phyloP scores from a whole-genome alignment of 2,329 filamentous ascomycete genomes.

The Phaeosphaeriaceae sp. region DNA sequence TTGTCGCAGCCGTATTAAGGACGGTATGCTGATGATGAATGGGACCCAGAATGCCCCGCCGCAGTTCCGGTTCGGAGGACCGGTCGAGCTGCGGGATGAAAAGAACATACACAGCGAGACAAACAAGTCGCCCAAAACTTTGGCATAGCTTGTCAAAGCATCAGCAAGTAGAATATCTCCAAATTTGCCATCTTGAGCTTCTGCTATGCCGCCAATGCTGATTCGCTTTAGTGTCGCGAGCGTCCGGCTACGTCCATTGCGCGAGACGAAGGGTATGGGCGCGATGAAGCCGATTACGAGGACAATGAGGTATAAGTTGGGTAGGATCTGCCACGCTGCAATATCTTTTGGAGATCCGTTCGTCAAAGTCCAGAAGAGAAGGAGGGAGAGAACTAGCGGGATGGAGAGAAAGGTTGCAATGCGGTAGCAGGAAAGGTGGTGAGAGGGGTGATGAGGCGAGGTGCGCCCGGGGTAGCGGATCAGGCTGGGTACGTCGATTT shows the following conservation, averaged over 20 bases:
- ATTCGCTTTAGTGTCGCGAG: slow-evolving; percentile 78
- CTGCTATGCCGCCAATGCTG: slow-evolving; percentile 82
- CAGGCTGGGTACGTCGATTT: slow-evolving; percentile 85
- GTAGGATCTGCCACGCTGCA: slow-evolving; percentile 81
- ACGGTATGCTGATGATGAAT: slow-evolving; percentile 82
- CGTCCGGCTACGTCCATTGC: slow-evolving; percentile 75
- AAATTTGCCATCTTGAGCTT: slow-evolving; percentile 88
- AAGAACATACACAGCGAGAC: slow-evolving; percentile 93
- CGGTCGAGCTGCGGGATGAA: slow-evolving; percentile 74
- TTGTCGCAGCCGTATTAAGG: slow-evolving; percentile 85
- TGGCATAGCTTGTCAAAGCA: slow-evolving; percentile 92
- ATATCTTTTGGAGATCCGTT: slow-evolving; percentile 72
- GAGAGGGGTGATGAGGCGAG: slow-evolving; percentile 72
- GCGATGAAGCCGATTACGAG: slow-evolving; percentile 74
- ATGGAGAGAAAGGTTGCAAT: slow-evolving; percentile 78
- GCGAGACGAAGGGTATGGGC: slow-evolving; percentile 72
- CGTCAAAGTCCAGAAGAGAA: slow-evolving; percentile 84
- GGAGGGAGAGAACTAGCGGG: slow-evolving; percentile 73
- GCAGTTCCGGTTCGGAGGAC: slow-evolving; percentile 79
- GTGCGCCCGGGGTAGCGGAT: slow-evolving; percentile 83
- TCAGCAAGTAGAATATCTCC: slow-evolving; percentile 93
- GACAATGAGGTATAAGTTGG: slow-evolving; percentile 79
- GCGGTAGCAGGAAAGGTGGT: slow-evolving; percentile 84
- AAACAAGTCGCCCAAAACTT: slow-evolving; percentile 88
- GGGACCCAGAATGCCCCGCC: slow-evolving; percentile 82